A percentile compares a stretch with the other conserved stretches of the same genome.
These are phyloP conservation scores for Cydonia oblonga DNA, from an alignment of 331 rosid genomes.

Conservation along the genomic window DNA sequence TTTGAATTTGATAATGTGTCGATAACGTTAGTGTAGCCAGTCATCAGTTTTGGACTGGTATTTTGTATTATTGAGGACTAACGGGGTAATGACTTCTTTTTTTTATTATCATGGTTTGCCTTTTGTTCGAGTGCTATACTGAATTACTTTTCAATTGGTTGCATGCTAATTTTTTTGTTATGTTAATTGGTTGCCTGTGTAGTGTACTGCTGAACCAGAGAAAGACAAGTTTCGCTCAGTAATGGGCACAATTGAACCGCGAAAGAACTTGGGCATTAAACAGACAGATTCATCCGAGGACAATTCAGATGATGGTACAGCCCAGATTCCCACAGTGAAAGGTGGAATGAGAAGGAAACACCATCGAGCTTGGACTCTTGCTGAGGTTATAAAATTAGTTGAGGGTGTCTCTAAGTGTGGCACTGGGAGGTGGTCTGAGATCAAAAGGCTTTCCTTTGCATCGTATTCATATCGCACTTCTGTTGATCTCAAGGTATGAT, in stretches of 20 bases:
- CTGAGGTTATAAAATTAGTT: slow-evolving; percentile 75
- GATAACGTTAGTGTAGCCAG: background rate
- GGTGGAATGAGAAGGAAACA: slow-evolving; percentile 94
- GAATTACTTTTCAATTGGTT: background rate
- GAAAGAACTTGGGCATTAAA: slow-evolving; percentile 34
- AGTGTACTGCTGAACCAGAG: slow-evolving; percentile 39
- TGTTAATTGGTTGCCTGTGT: background rate
- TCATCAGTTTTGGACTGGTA: background rate
- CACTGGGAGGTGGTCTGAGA: slow-evolving; percentile 98
- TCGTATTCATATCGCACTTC: slow-evolving; percentile 87
- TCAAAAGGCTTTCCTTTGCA: slow-evolving; percentile 77
- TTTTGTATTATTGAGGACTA: background rate
- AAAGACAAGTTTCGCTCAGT: slow-evolving; percentile 31
- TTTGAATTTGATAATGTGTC: background rate
- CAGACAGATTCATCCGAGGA: slow-evolving; percentile 33
- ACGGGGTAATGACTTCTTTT: background rate
- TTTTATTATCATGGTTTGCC: background rate
- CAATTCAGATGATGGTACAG: slow-evolving; percentile 37
- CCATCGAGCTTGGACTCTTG: slow-evolving; percentile 94
- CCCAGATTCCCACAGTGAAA: slow-evolving; percentile 54
- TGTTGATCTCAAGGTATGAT: slow-evolving; percentile 84
- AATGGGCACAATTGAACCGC: slow-evolving; percentile 23
- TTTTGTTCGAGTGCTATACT: background rate
- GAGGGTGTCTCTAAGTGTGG: slow-evolving; percentile 92
- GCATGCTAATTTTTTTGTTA: background rate